Evolutionary conservation across 176 grass and related monocot genomes (phyloP), one percentile per base, ranked within the genome.

Genomic region (Bromus sterilis): DNA sequence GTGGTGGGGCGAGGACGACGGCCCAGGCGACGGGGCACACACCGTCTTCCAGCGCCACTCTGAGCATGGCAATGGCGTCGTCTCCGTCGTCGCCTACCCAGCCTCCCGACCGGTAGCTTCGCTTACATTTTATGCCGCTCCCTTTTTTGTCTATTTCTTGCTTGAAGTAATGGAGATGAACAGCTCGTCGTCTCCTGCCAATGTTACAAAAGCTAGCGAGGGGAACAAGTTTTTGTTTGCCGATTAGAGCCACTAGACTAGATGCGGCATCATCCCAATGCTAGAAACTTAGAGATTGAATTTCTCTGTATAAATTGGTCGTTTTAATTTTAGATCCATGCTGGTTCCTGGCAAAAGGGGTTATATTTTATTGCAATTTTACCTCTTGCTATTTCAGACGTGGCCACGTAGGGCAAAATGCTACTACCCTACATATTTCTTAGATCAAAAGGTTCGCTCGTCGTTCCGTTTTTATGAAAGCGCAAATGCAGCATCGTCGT

Each of bases 11-110:
- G 53, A 87, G 58, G 73, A 87, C 33, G 82, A 92, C 53, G 86
- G 81, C 5, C 88, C 86, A 70, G 74, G 84, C 24, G 86, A 78
- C 14, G 82, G 68, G 15, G 90, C 69, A 43, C 81, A 93, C 33
- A 93, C 86, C 39, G 84, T 91, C 77, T 98, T 94, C 86, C 63
- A 65, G 37, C 77, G 82, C 69, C 42, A 78, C 77, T 98, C 92
- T 34, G 82, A 74, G 5, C 83, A 83, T 66, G 95, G 92, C 69
- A 98, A 98, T 58, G 95, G 92, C 63, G 74, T 93, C 81, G 90
- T 94, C 66, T 98, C 95, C 24, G 92, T 98, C n/a, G 72, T 80
- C 36, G 60, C 92, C 36, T 94, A 94, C 80, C 95, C 92, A 43
- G 84, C 92, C 9, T 94, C 95, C 37, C 79, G 11, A 30, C 90